Evolutionary conservation across 2,329 filamentous ascomycete genomes (phyloP), one percentile per base, ranked within the genome.

Genomic region (Biscogniauxia mediterranea): DNA sequence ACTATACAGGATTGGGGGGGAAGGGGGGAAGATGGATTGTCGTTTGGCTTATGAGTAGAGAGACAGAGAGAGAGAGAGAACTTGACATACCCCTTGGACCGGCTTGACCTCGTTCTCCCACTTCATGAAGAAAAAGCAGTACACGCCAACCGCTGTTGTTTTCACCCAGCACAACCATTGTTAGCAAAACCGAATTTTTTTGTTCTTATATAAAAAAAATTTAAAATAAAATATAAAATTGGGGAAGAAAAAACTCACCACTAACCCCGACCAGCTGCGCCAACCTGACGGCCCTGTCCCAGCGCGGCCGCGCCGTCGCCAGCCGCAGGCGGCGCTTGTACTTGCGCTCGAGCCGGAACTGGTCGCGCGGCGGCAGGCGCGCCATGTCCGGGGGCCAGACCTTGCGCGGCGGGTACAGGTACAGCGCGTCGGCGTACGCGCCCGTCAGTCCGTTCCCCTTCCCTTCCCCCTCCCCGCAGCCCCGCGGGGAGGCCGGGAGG

Each of bases 371-470:
- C 46, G 86, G 86, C 61, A 94, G 83, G 71, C 85, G 84, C 64
- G 81, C 78, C 75, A 94, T 90, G 75, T 93, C 87, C 13, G 91
- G 91, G 60, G 91, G 91, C 91, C 91, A 94, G 66, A 85, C 79
- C 72, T 89, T 90, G 76, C 90, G 89, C 55, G 87, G 84, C 70
- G 28, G 28, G 28, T 32, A 32, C 11, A 9, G 7, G 80, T 84
- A 77, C 85, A 88, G 5, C 83, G 83, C 28, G 71, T 86, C 87
- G 62, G 75, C 81, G 65, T 81, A 78, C 63, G 81, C 76, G 59
- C 64, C 73, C 50, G 75, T 55, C 32, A 55, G 55, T 5, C 62
- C n/a, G n/a, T n/a, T n/a, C n/a, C n/a, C n/a, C n/a, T n/a, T n/a
- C n/a, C n/a, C n/a, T n/a, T n/a, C n/a, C n/a, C n/a, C n/a, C n/a